Evolutionary conservation across 192 early-diverging fungal genomes (phyloP).

Genomic region (Spizellomyces punctatus): DNA sequence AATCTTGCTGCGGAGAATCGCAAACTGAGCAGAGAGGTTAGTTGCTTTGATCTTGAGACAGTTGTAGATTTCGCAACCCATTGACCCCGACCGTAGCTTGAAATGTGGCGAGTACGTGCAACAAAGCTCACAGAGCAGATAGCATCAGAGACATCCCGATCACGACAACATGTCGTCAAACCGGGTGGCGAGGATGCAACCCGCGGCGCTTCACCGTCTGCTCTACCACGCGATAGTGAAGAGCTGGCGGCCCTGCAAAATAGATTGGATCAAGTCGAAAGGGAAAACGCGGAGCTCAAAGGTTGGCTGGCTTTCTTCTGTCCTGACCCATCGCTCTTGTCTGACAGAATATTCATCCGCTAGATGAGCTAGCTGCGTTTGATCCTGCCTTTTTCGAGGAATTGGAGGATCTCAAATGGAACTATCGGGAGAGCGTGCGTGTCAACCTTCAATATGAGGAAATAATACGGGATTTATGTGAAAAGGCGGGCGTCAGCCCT

Average conservation of each 20-base stretch:
- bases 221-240: conserved; percentile 11
- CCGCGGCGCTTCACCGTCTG: conserved; percentile 6
- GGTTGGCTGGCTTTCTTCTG: conserved; percentile 7
- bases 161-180: background rate
- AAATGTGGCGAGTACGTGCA: conserved; percentile 42
- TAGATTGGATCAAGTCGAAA: conserved; percentile 15
- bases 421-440: conserved; percentile 38
- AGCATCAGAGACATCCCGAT: conserved; percentile 7
- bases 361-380: conserved; percentile 32
- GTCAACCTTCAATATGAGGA: conserved; percentile 45
- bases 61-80: background rate
- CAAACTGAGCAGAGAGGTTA: conserved; percentile 23
- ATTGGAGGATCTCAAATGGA: conserved; percentile 41
- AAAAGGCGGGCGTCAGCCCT: conserved; percentile 3
- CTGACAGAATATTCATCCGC: background rate
- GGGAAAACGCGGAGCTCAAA: conserved; percentile 18
- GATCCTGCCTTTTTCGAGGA: conserved; percentile 36
- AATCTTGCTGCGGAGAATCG: conserved; percentile 27
- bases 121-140: conserved; percentile 40
- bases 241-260: conserved; percentile 27
- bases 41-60: too few species aligned
- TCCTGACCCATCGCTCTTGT: background rate
- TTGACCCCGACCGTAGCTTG: conserved; percentile 18
- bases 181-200: too few species aligned
- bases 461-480: conserved; percentile 25